Conservation (phyloP, 306 rosid genomes). For the Cicer pinnatifidum region DNA sequence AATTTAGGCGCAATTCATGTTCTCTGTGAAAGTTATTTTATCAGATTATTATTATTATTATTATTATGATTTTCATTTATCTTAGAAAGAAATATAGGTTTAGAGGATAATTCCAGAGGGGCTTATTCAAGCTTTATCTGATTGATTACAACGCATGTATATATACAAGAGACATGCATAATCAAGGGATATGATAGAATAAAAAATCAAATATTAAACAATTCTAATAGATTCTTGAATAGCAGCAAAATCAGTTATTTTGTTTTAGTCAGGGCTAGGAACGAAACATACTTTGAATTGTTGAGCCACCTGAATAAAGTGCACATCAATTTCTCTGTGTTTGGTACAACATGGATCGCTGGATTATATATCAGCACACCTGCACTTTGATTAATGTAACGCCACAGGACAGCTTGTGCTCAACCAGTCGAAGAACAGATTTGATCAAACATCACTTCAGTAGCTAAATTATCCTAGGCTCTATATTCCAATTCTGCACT, state of each 20-base stretch:
- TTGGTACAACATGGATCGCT: background rate
- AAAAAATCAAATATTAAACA: background rate
- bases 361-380: background rate
- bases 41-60: too few species aligned
- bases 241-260: background rate
- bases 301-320: background rate
- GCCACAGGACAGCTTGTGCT: background rate
- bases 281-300: background rate
- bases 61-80: too few species aligned
- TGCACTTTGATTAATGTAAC: background rate
- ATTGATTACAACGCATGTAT: background rate
- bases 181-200: background rate
- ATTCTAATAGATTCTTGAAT: background rate
- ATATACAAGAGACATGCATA: background rate
- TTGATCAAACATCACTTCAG: background rate
- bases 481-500: background rate
- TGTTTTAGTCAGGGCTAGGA: background rate
- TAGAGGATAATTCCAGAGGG: background rate
- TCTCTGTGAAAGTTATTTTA: too few species aligned
- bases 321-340: background rate
- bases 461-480: background rate
- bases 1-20: too few species aligned
- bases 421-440: background rate
- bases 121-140: background rate
- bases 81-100: background rate